Percentiles rank a stretch among this genome's conserved stretches.
phyloP scores from a whole-genome alignment of 345 rosid genomes.

The Laguncularia racemosa region DNA sequence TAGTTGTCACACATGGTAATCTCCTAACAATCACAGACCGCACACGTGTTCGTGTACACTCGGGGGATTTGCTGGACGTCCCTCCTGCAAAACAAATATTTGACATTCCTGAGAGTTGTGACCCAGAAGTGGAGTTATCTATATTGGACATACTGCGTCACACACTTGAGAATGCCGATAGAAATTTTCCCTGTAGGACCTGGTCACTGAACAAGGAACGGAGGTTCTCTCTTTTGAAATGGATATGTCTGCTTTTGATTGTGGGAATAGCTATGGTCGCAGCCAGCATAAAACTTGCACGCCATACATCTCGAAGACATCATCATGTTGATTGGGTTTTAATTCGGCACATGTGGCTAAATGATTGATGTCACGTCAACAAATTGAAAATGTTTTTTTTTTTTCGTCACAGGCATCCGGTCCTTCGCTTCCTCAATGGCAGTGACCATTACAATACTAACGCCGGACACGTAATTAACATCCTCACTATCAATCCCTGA shows the following conservation, averaged over 20 bases:
- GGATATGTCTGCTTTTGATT: slow-evolving; percentile 8
- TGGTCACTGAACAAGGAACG: slow-evolving; percentile 21
- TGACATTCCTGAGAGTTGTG: slow-evolving; percentile 60
- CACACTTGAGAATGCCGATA: slow-evolving; percentile 77
- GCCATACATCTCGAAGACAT: slow-evolving; percentile 2
- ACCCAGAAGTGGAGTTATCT: slow-evolving; percentile 42
- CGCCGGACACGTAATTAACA: too few species aligned
- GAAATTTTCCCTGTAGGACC: slow-evolving; percentile 43
- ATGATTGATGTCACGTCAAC: too few species aligned
- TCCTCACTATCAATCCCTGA: too few species aligned
- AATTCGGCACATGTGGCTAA: slow-evolving; percentile 43
- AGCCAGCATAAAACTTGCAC: neutral
- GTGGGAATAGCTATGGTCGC: slow-evolving; percentile 14
- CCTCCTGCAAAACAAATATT: slow-evolving; percentile 66
- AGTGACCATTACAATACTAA: too few species aligned
- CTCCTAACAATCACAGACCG: slow-evolving; percentile 50
- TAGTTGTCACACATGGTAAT: slow-evolving; percentile 85
- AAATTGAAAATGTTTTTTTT: too few species aligned
- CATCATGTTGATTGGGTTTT: slow-evolving; percentile 31
- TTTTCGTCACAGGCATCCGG: too few species aligned
- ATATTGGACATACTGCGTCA: slow-evolving; percentile 55
- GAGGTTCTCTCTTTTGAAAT: neutral
- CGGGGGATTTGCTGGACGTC: slow-evolving; percentile 68
- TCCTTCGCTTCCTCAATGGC: too few species aligned
- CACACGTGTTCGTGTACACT: slow-evolving; percentile 34